A percentile compares a stretch with the other conserved stretches of the same genome.
Evolutionary conservation across 1,284 basidiomycete genomes (phyloP).

Genomic region (Golubevia sp.): DNA sequence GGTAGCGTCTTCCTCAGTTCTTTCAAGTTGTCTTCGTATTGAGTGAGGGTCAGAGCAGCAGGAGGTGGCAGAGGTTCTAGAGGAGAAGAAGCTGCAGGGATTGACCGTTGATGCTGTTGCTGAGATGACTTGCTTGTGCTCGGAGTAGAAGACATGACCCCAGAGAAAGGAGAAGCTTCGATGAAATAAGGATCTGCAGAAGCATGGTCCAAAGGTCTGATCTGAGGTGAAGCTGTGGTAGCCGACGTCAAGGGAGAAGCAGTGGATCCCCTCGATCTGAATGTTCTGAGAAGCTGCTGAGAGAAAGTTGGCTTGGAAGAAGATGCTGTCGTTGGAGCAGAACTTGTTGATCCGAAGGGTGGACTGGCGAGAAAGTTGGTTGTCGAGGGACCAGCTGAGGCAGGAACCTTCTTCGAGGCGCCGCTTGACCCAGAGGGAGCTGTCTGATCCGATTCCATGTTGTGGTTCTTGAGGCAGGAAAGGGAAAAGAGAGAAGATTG

Average conservation of each 20-base stretch:
- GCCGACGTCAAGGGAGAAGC: not conserved
- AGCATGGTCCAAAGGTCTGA: not conserved
- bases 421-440: not conserved
- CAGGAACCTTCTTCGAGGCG: not conserved
- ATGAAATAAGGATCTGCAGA: not conserved
- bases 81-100: not conserved
- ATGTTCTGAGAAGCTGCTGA: conserved; percentile 23
- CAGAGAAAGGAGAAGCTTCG: not conserved
- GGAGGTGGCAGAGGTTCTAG: not conserved
- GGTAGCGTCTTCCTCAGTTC: no score
- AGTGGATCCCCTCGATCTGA: not conserved
- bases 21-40: no score
- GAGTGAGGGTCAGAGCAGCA: no score
- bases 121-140: no score
- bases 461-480: conserved; percentile 6
- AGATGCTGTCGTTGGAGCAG: conserved; percentile 8
- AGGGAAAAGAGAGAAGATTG: conserved; percentile 6
- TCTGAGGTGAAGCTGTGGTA: not conserved
- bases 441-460: not conserved
- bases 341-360: conserved; percentile 6
- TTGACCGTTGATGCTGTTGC: not conserved
- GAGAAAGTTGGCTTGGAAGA: conserved; percentile 23
- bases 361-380: conserved; percentile 4
- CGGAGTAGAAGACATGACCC: no score
- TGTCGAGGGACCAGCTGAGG: not conserved